Evolutionary conservation across 2,329 filamentous ascomycete species (phyloP).

Genomic region (Albifimbria verrucaria): DNA sequence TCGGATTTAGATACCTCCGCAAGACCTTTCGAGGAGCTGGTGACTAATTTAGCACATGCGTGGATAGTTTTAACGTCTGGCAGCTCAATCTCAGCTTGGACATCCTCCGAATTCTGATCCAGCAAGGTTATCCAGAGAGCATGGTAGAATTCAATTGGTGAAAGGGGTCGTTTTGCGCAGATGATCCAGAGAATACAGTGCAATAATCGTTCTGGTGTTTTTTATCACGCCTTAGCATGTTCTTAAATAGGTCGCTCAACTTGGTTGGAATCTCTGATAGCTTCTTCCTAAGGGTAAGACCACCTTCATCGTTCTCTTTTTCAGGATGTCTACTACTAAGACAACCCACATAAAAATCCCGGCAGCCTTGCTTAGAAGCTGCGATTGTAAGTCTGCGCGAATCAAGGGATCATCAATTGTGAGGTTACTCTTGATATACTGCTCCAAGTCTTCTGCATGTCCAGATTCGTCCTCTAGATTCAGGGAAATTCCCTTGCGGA

Average conservation of each 20-base stretch:
- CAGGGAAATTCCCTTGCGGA: slow-evolving; percentile 22
- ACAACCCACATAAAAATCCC: slow-evolving; percentile 43
- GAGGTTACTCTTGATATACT: slow-evolving; percentile 26
- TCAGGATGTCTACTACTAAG: slow-evolving; percentile 37
- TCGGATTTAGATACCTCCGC: slow-evolving; percentile 35
- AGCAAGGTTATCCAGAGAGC: slow-evolving; percentile 28
- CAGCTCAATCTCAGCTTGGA: slow-evolving; percentile 21
- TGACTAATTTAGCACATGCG: slow-evolving; percentile 23
- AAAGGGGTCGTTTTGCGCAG: slow-evolving; percentile 41
- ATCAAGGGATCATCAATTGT: slow-evolving; percentile 11
- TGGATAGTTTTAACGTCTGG: not conserved
- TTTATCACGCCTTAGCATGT: slow-evolving; percentile 45
- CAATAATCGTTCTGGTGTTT: slow-evolving; percentile 32
- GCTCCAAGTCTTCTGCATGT: slow-evolving; percentile 31
- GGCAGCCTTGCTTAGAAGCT: slow-evolving; percentile 32
- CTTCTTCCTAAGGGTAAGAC: slow-evolving; percentile 16
- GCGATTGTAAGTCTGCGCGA: slow-evolving; percentile 1
- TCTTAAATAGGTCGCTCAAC: slow-evolving; percentile 45
- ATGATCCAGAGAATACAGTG: slow-evolving; percentile 51
- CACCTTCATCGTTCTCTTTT: slow-evolving; percentile 27
- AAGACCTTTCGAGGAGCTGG: slow-evolving; percentile 47
- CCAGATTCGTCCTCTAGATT: slow-evolving; percentile 31
- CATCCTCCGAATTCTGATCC: slow-evolving; percentile 8
- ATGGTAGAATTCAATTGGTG: slow-evolving; percentile 40
- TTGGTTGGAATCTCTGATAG: slow-evolving; percentile 32